Base-by-base conservation (phyloP, 192 early-diverging fungal genomes). In the Rhizophagus prolifer region DNA sequence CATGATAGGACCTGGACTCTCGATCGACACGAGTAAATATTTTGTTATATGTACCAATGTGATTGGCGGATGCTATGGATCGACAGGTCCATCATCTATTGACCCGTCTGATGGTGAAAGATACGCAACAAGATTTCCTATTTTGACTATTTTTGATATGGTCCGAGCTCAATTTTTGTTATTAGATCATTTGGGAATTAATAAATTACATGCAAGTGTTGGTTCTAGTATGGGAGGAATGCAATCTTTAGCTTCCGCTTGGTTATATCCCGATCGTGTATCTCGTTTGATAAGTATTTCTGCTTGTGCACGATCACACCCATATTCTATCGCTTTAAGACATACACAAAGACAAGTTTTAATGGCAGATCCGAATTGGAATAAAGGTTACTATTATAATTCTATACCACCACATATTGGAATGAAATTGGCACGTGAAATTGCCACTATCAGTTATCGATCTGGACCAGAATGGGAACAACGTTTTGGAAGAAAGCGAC, bases 391-490 rank as follows among this genome's bases (percentile, higher is more conserved):
- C 68, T 98, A 98, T 83, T 98, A 98, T 80, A 89, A 94, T 61
- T 87, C 89, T 41, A 86, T 94, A 10, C 88, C 89, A 74, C 97
- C 97, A 58, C 94, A 96, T 81, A 86, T 94, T 30, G 97, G 97
- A 1, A 96, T 98, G 94, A 98, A 97, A 86, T 86, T 97, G 41
- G 96, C 96, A 14, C 92, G 96, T 65, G 88, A 94, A 79, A 95
- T 98, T 61, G 96, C 95, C 19, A 96, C 95, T 12, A 93, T 98
- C 70, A 91, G 89, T 59, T 98, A 98, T 80, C 91, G 97, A 23
- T 97, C 95, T 8, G 97, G 97, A 0, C 97, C 97, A 46, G 97
- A 98, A 85, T 98, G 97, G 97, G 97, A 97, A 81, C 88, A 91
- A 80, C 86, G 97, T 25, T 98, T 98, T 82, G 96, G 97, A 9